phyloP scores from a whole-genome alignment of 768 basidiomycete species.

The Baorangia bicolor region DNA sequence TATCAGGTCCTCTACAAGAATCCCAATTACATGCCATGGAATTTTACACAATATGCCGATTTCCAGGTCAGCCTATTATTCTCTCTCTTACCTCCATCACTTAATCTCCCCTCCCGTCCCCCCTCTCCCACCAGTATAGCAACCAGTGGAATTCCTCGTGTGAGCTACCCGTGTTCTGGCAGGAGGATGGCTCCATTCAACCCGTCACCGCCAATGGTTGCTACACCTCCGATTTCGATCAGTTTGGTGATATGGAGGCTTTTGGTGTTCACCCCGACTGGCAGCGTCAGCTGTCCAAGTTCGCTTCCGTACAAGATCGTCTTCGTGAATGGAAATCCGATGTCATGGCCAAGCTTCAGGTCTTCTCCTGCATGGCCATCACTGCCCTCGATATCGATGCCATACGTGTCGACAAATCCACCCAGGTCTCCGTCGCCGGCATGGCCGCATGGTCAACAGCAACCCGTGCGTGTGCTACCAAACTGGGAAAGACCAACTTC shows the following conservation, averaged over 20 bases:
- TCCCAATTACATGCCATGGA: slow-evolving; percentile 81
- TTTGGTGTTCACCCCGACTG: slow-evolving; percentile 95
- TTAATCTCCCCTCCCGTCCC: not conserved
- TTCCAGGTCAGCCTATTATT: slow-evolving; percentile 52
- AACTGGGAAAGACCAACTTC: slow-evolving; percentile 80
- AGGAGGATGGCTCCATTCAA: slow-evolving; percentile 62
- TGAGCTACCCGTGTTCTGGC: slow-evolving; percentile 75
- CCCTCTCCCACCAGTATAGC: slow-evolving; percentile 42
- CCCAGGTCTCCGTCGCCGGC: slow-evolving; percentile 84
- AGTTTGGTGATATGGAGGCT: slow-evolving; percentile 96
- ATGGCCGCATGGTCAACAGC: slow-evolving; percentile 71
- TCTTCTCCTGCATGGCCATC: slow-evolving; percentile 85
- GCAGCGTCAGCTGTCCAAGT: slow-evolving; percentile 93
- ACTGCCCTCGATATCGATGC: slow-evolving; percentile 88
- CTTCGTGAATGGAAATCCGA: slow-evolving; percentile 86
- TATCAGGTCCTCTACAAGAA: slow-evolving; percentile 72
- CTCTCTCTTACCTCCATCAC: not conserved
- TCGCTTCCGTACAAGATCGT: slow-evolving; percentile 95
- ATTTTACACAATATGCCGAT: slow-evolving; percentile 80
- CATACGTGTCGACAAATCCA: slow-evolving; percentile 94
- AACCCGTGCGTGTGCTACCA: slow-evolving; percentile 72
- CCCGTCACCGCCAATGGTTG: slow-evolving; percentile 66
- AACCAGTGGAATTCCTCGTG: slow-evolving; percentile 78
- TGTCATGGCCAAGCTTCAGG: slow-evolving; percentile 74
- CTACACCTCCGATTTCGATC: slow-evolving; percentile 83